Base-by-base conservation (phyloP, 2,329 filamentous ascomycete genomes). In the Beauveria varroae region DNA sequence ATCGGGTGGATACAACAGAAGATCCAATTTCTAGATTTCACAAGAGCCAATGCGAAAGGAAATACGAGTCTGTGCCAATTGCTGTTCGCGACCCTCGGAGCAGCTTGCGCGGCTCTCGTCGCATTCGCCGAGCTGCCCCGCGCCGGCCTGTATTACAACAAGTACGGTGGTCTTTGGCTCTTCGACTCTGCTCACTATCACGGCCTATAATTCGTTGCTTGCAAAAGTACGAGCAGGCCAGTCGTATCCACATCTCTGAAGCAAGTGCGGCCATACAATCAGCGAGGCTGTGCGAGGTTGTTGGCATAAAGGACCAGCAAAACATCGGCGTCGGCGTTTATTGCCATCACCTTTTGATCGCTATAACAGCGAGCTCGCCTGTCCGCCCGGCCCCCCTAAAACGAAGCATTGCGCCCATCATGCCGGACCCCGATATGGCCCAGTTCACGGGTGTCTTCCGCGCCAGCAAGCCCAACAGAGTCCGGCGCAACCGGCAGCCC, bases 401-500 rank as follows among this genome's bases (percentile, higher is more conserved):
- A 30, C 28, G 9, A 30, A 30, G 3, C 28, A 2, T 28, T 44
- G n/a, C 22, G 18, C 47, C 37, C 40, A 34, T 24, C 34, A 63
- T 63, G 61, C 56, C 61, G 6, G 61, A 60, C n/a, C 44, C 61
- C 16, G 56, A 57, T 14, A 60, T 63, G 24, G 56, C 61, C 24
- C 64, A 66, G 26, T 67, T 65, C 63, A 72, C 69, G 16, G 66
- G 70, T 56, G 75, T 77, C 64, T 78, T 78, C 65, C 73, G 75
- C 52, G 70, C 75, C 24, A 66, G 66, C 20, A 70, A 71, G 61
- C 63, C 69, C 14, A 68, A 72, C 46, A 70, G 71, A 43, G 68
- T 73, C 62, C 74, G 71, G 67, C 73, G 76, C 40, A 76, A 74
- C 65, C 71, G 77, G 7, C 74, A 73, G 51, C 68, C 77, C 43